These are phyloP conservation scores for Cornus florida DNA, from an alignment of 148 eudicot genomes.

Conservation along the genomic window DNA sequence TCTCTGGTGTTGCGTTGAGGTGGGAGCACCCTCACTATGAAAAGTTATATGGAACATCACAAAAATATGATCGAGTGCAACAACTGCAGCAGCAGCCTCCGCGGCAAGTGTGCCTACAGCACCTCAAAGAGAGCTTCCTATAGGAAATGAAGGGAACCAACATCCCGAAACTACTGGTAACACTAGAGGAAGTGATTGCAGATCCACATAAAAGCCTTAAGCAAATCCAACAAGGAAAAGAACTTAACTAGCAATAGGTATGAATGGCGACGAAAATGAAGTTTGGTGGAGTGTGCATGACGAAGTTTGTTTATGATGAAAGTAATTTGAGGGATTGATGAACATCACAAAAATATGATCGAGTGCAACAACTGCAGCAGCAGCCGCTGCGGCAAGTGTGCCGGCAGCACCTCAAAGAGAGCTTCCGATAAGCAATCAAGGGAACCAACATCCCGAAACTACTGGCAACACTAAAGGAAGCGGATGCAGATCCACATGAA, in stretches of 20 bases:
- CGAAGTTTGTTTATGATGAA: too few species aligned
- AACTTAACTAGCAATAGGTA: too few species aligned
- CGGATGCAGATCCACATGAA: too few species aligned
- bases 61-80: too few species aligned
- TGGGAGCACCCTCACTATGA: too few species aligned
- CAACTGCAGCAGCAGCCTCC: too few species aligned
- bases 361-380: constrained; percentile 28
- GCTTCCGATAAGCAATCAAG: constrained; percentile 14
- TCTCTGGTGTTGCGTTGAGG: constrained; percentile 80
- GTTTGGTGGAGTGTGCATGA: too few species aligned
- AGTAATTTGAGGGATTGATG: constrained; percentile 11
- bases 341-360: constrained; percentile 37
- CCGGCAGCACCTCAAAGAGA: constrained; percentile 25
- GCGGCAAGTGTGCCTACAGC: too few species aligned
- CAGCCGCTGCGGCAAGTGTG: constrained; percentile 24
- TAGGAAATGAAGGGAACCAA: too few species aligned
- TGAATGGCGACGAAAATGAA: too few species aligned
- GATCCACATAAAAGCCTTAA: constrained; percentile 25
- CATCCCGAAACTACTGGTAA: constrained; percentile 12
- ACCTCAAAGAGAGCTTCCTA: too few species aligned
- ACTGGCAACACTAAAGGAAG: constrained; percentile 38
- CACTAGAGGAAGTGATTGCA: constrained; percentile 29
- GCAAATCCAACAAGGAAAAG: constrained; percentile 10
- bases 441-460: constrained; percentile 32
- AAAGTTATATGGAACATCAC: too few species aligned